Evolutionary conservation across 1,284 basidiomycete species (phyloP), one percentile per base, ranked within the genome.

Genomic region (Malassezia arunalokei): DNA sequence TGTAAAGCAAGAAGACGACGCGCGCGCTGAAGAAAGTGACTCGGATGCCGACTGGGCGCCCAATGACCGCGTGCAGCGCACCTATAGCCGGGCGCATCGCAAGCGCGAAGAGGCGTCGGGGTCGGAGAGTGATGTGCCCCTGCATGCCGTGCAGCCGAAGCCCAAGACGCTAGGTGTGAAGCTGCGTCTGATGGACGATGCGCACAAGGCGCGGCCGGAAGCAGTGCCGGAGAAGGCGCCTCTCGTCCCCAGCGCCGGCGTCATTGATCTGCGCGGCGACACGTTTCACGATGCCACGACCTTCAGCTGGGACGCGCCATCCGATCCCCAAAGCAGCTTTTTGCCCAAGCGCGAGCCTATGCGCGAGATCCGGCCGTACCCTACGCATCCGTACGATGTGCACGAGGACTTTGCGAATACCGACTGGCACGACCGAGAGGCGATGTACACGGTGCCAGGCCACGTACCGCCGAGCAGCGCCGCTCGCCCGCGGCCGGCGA

Each of bases 361-460:
- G 15, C 56, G 58, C 15, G 45, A 48, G 6, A 62, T 64, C 9
- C 42, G 57, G 39, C 56, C 55, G 3, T 68, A 68, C 33, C 64
- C 68, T 1, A 68, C 60, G 29, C 59, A 63, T 38, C 68, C 67
- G 6, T 48, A 54, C n/a, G 59, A 71, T 40, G 68, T 71, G 40
- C 55, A 60, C 39, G 66, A 66, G 24, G 56, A 71, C 45, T 71
- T 70, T 45, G 59, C 68, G 32, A 41, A 60, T 45, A 59, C 60
- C 44, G 68, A 71, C 42, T 70, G 68, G 66, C 56, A 64, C 6
- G 65, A 68, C 39, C 55, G 66, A 5, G 68, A 70, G 40, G 52
- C 53, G 14, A 24, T 27, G 17, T 43, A 32, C 56, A 15, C 37
- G 32, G 48, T 39, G 6, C 29, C 35, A 43, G 32, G 33, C 9